phyloP scores from a whole-genome alignment of 2,329 filamentous ascomycete species.

The Nemania abortiva region DNA sequence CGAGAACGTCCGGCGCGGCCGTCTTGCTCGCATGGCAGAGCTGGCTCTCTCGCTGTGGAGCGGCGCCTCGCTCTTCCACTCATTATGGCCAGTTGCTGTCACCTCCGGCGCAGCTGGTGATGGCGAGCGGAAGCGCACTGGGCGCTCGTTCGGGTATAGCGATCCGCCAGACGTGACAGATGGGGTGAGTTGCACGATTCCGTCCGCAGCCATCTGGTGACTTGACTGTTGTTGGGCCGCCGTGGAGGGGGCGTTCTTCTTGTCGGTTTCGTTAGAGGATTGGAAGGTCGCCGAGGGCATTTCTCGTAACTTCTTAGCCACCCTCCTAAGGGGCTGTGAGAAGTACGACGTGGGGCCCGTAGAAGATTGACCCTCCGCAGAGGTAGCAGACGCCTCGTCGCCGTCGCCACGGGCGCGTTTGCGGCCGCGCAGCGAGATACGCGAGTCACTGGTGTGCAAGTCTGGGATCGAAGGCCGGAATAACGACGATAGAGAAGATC shows the following conservation, averaged over 20 bases:
- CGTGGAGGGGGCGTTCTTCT: conserved; percentile 12
- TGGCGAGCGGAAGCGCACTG: conserved; percentile 36
- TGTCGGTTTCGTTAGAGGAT: conserved; percentile 2
- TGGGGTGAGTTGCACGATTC: conserved; percentile 36
- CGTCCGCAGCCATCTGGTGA: conserved; percentile 27
- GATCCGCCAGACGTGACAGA: conserved; percentile 31
- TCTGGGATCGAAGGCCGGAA: conserved; percentile 35
- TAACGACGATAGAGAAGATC: conserved; percentile 28
- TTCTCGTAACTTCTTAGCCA: conserved; percentile 67
- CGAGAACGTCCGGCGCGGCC: conserved; percentile 37
- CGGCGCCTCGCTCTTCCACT: not conserved
- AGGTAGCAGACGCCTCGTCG: conserved; percentile 45
- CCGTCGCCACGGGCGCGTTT: conserved; percentile 61
- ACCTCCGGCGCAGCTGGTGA: conserved; percentile 21
- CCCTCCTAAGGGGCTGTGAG: conserved; percentile 51
- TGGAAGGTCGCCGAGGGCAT: conserved; percentile 53
- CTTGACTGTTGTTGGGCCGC: not conserved
- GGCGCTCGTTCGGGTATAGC: conserved; percentile 29
- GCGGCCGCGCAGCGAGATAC: conserved; percentile 57
- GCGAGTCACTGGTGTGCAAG: conserved; percentile 41
- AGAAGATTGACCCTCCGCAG: conserved; percentile 42
- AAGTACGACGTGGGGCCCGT: conserved; percentile 37
- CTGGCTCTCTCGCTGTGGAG: not conserved
- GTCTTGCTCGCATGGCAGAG: not conserved
- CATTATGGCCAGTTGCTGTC: not conserved